These are phyloP conservation scores for Dryadomyces sulphureus DNA, from an alignment of 2,329 filamentous ascomycete species.

Conservation along the genomic window DNA sequence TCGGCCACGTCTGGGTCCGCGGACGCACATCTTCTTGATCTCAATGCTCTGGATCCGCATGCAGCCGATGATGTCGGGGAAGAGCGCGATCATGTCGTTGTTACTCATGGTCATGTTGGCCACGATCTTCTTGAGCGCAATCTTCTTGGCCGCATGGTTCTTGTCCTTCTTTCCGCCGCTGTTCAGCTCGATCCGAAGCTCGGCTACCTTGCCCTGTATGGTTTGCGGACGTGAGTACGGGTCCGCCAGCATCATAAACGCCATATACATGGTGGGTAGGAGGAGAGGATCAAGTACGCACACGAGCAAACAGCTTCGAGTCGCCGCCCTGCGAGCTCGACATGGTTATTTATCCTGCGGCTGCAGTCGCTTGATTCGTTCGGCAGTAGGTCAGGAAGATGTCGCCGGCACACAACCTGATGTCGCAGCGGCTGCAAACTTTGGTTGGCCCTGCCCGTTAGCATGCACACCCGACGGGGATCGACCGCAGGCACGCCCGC, in stretches of 20 bases:
- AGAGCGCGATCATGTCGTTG: constrained; percentile 97
- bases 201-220: constrained; percentile 92
- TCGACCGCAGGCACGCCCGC: too few species aligned
- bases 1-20: too few species aligned
- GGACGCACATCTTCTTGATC: constrained; percentile 96
- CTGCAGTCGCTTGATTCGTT: background rate
- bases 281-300: constrained; percentile 29
- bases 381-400: background rate
- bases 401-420: too few species aligned
- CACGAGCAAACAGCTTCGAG: constrained; percentile 98
- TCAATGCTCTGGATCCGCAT: constrained; percentile 92
- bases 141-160: constrained; percentile 89
- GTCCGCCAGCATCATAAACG: constrained; percentile 29
- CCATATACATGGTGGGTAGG: constrained; percentile 32
- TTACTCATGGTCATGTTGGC: constrained; percentile 99
- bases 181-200: constrained; percentile 86
- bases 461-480: too few species aligned
- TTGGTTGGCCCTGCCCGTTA: too few species aligned
- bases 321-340: constrained; percentile 55
- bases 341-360: constrained; percentile 23
- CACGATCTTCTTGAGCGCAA: constrained; percentile 97
- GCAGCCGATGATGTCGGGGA: constrained; percentile 86
- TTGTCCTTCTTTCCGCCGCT: constrained; percentile 96
- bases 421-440: background rate
- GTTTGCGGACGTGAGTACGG: constrained; percentile 34